These are phyloP conservation scores for Saccharomycopsis sp. DNA, from an alignment of 805 yeast species.

Conservation along the genomic window DNA sequence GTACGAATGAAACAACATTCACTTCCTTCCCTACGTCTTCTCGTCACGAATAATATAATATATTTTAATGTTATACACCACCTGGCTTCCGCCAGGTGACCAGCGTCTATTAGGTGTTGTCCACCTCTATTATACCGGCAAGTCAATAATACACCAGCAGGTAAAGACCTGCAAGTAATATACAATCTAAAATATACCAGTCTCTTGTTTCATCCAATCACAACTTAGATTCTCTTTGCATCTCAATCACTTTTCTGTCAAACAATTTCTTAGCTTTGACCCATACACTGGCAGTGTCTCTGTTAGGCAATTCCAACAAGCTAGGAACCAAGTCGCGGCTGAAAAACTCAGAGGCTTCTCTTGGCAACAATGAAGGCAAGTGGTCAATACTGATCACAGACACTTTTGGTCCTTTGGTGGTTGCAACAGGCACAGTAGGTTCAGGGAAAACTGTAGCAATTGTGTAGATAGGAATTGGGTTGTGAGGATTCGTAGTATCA, in stretches of 20 bases:
- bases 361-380: constrained; percentile 89
- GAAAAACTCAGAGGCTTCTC: constrained; percentile 94
- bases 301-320: constrained; percentile 72
- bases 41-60: too few species aligned
- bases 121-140: too few species aligned
- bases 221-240: constrained; percentile 35
- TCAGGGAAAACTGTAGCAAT: constrained; percentile 84
- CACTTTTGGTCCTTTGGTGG: constrained; percentile 74
- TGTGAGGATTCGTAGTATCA: constrained; percentile 97
- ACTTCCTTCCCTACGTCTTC: too few species aligned
- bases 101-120: too few species aligned
- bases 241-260: constrained; percentile 77
- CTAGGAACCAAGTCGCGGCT: constrained; percentile 85
- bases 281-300: constrained; percentile 88
- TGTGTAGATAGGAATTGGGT: constrained; percentile 91
- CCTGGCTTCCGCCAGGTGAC: too few species aligned
- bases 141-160: too few species aligned
- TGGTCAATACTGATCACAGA: constrained; percentile 95
- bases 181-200: too few species aligned
- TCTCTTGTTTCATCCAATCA: too few species aligned
- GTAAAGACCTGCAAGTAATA: too few species aligned
- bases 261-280: constrained; percentile 76
- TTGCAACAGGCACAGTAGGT: constrained; percentile 83
- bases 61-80: too few species aligned
- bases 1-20: too few species aligned